Evolutionary conservation across 495 filamentous ascomycete genomes (phyloP), one percentile per base, ranked within the genome.

Genomic region (Tuber melanosporum): DNA sequence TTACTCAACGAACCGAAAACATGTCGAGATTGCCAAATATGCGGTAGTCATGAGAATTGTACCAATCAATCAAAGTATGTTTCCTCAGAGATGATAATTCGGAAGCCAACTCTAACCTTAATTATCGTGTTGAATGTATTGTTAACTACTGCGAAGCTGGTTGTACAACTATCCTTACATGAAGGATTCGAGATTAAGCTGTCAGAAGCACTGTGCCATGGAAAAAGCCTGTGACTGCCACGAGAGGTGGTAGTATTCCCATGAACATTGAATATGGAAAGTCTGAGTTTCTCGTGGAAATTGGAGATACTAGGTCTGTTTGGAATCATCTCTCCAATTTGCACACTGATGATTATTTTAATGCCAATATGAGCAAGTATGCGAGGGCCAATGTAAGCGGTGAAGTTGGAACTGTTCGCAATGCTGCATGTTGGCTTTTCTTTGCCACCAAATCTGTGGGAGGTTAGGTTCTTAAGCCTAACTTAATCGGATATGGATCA

Each of bases 131-230:
- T 97, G 81, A 94, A 95, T 81, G 90, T 91, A 0, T 84, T 97
- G n/a, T 86, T 97, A 57, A 90, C 91, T 49, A 91, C 90, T 71
- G 90, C 92, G 3, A 89, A 90, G 74, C 88, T 94, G 36, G 91
- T 89, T 0, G 86, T 95, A 57, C 93, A 97, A 84, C 88, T 97
- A 26, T 94, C 92, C 14, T 93, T 90, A 5, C 89, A 91, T 32
- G 93, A 97, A 83, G 93, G 93, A 3, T 97, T 97, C 81, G 93
- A 97, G 83, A 91, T 95, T 74, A 97, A 96, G 85, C 93, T 97
- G n/a, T 94, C 91, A 0, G 93, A 97, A 84, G 93, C 92, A 42
- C 87, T 94, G 14, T 93, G 94, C 84, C 93, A 94, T 78, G 93
- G 93, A n/a, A n/a, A 32, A 90, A 91, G 17, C 93, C 93, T 2